Evolutionary conservation across 805 yeast genomes (phyloP).

Genomic region (Teunomyces barrocoloradensis): DNA sequence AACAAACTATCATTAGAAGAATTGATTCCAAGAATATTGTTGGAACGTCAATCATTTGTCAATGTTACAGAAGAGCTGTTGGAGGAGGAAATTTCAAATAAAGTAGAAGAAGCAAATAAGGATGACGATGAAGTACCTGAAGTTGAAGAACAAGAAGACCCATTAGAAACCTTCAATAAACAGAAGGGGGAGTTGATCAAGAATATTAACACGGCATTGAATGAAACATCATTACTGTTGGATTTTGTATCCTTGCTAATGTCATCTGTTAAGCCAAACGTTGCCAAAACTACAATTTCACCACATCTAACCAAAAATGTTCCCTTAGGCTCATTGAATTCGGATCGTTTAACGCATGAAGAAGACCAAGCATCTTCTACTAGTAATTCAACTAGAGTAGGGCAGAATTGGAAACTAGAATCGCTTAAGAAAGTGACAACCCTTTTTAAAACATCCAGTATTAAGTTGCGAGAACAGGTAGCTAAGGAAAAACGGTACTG

Average conservation of each 20-base stretch:
- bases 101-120: conserved; percentile 3
- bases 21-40: conserved; percentile 56
- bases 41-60: conserved; percentile 59
- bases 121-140: neutral
- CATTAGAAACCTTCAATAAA: conserved; percentile 43
- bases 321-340: conserved; percentile 70
- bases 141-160: conserved; percentile 14
- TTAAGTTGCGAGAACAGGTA: conserved; percentile 52
- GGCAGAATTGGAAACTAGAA: conserved; percentile 83
- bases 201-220: conserved; percentile 64
- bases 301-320: conserved; percentile 73
- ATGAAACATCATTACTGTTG: conserved; percentile 83
- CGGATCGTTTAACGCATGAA: conserved; percentile 35
- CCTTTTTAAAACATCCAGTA: conserved; percentile 50
- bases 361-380: conserved; percentile 15
- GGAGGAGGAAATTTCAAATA: conserved; percentile 40
- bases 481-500: conserved; percentile 66
- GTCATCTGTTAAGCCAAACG: conserved; percentile 78
- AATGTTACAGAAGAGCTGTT: conserved; percentile 57
- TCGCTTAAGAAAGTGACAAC: conserved; percentile 57
- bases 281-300: conserved; percentile 85
- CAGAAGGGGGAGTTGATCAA: conserved; percentile 53
- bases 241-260: conserved; percentile 84
- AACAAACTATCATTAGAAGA: conserved; percentile 49
- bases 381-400: conserved; percentile 37